Percentiles rank a stretch among this genome's conserved stretches.
Conservation (phyloP, 106 monocot genomes). For the Agapanthus africanus region DNA sequence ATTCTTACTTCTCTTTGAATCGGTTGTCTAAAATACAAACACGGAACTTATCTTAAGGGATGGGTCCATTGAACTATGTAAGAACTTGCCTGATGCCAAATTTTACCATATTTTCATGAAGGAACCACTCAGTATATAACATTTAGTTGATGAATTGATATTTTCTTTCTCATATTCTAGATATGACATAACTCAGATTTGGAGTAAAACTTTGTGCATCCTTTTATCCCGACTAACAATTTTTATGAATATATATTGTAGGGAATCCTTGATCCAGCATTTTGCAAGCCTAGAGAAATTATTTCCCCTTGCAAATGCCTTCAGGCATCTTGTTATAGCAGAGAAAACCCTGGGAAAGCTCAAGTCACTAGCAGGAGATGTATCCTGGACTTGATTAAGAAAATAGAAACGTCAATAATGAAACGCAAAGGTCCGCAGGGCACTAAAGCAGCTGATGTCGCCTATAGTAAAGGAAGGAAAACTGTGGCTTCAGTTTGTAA, state of each 20-base stretch:
- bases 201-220: too few relatives aligned
- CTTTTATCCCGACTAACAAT: too few relatives aligned
- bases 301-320: slow-evolving; percentile 9
- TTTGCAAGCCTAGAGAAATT: background rate
- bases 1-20: too few relatives aligned
- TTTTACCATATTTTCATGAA: too few relatives aligned
- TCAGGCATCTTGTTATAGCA: background rate
- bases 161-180: too few relatives aligned
- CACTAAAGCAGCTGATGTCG: background rate
- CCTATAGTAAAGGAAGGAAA: background rate
- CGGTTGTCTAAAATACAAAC: too few relatives aligned
- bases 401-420: background rate
- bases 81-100: too few relatives aligned
- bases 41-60: too few relatives aligned
- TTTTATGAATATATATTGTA: background rate
- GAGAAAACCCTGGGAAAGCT: background rate
- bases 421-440: background rate
- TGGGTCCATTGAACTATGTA: too few relatives aligned
- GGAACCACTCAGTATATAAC: too few relatives aligned
- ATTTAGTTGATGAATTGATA: background rate
- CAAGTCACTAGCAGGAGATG: background rate
- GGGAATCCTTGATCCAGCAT: slow-evolving; percentile 8
- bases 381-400: slow-evolving; percentile 4
- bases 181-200: too few relatives aligned
- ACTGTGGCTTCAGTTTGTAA: background rate